Base-by-base conservation (phyloP, 495 filamentous ascomycete genomes). In the Lasiosphaeriaceae sp. region DNA sequence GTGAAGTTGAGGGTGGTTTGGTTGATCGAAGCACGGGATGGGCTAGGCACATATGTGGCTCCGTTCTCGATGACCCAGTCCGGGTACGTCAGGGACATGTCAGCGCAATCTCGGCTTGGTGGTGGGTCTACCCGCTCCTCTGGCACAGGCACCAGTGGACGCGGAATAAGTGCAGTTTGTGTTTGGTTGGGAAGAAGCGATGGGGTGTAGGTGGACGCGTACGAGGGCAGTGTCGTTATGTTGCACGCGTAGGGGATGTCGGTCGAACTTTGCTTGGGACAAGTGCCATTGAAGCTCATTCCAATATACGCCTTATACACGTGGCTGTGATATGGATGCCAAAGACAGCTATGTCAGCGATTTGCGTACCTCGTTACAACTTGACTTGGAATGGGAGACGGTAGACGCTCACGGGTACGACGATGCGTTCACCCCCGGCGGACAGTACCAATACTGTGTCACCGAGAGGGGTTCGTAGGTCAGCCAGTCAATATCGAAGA, bases 41-140 rank as follows among this genome's bases (percentile, higher is more conserved):
- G 48, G 20, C 48, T 16, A 16, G 20, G 11, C 48, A 31, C 22
- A 22, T 16, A 35, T 22, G 31, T 16, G 26, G 26, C 23, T 22
- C 48, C 48, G 26, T 50, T 24, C 48, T 50, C 48, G 48, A 50
- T 16, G 23, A 50, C 31, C 14, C 24, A 12, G 48, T 50, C 48
- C 23, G 48, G 48, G 23, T 50, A 22, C 23, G 48, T 35, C 11
- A 50, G 17, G 5, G 48, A 50, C 12, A 35, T 11, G 48, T 50
- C 48, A 26, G 48, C 31, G 26, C 48, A 50, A 26, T 50, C 48
- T 16, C 22, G 23, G 11, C 21, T 11, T 26, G 48, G 23, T 16
- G 48, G 11, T 26, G 48, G 48, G 26, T 35, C 9, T 22, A 50
- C 9, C 8, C 22, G 21, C 6, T 31, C n/a, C 26, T 50, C 48